phyloP scores from a whole-genome alignment of 768 basidiomycete species.

The Porphyrellus cyaneotinctus region DNA sequence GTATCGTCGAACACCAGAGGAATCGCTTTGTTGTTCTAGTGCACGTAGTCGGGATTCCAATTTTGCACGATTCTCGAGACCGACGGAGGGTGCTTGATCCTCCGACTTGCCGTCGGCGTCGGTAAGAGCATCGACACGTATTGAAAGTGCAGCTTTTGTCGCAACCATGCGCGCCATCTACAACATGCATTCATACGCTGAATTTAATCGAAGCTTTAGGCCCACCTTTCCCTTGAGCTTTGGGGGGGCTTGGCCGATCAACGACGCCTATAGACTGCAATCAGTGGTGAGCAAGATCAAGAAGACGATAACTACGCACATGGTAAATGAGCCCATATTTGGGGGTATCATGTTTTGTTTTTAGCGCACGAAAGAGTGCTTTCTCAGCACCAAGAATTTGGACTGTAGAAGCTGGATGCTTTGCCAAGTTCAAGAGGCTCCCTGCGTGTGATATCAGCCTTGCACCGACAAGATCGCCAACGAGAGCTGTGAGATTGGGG shows the following conservation, averaged over 20 bases:
- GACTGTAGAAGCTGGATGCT: constrained; percentile 75
- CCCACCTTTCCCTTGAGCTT: constrained; percentile 95
- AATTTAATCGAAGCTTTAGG: background rate
- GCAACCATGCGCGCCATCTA: constrained; percentile 99
- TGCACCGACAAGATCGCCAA: constrained; percentile 75
- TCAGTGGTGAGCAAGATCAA: constrained; percentile 2
- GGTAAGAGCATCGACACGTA: constrained; percentile 95
- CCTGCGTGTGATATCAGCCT: constrained; percentile 73
- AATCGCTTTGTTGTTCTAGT: constrained; percentile 79
- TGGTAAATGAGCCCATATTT: constrained; percentile 99
- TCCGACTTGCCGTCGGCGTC: constrained; percentile 90
- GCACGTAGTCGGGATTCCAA: constrained; percentile 90
- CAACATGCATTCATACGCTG: constrained; percentile 1
- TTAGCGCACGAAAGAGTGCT: constrained; percentile 70
- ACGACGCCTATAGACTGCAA: constrained; percentile 60
- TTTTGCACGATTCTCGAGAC: constrained; percentile 90
- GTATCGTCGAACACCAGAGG: constrained; percentile 65
- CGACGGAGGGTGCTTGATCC: constrained; percentile 75
- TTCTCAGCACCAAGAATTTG: constrained; percentile 78
- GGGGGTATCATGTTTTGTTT: constrained; percentile 91
- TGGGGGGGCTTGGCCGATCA: constrained; percentile 95
- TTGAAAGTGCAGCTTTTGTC: constrained; percentile 94
- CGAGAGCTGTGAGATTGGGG: constrained; percentile 87
- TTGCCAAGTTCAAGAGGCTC: constrained; percentile 63
- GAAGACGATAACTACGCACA: constrained; percentile 42